Evolutionary conservation across 78 protist species (phyloP), one percentile per base, ranked within the genome.

Genomic region (Dictyostelium intermedium): DNA sequence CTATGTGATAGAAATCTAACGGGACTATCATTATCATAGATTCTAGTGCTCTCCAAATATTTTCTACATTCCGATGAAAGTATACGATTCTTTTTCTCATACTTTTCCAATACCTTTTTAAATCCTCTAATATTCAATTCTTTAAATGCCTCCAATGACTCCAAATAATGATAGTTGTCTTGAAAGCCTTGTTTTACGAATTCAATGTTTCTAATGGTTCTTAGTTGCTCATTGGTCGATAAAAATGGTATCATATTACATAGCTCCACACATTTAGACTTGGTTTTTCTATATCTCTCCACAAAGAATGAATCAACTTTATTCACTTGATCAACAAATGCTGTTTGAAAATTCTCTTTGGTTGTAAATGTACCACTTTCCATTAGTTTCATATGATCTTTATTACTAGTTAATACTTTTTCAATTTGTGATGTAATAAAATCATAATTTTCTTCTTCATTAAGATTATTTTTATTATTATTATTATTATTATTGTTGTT

Each of bases 281-380:
- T 89, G 73, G 83, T 63, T 18, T 89, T 89, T 43, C 53, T 43
- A 63, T 41, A 89, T 45, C 94, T 43, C 39, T 80, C 83, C 1
- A 43, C 41, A 69, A 63, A 89, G 39, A 89, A 89, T 13, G 73
- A 14, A 63, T 89, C 69, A 1, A 80, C 77, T n/a, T 89, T 89
- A 50, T 89, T 84, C 1, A 89, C 35, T 69, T 89, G 78, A 32
- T 35, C 56, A 10, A 69, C n/a, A 80, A 70, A 61, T 20, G 27
- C 70, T 2, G 23, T 37, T 43, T 63, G 79, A 47, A 87, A 87
- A 37, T 25, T 76, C 34, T 39, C 60, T 34, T 41, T 16, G 25
- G 30, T 23, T 82, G 72, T 16, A 72, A 72, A 34, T 32, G 35
- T 72, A 32, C 45, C 11, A 72, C 79, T 72, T 34, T 27, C 39